Evolutionary conservation across 306 rosid species (phyloP).

Genomic region (Malus domestica): DNA sequence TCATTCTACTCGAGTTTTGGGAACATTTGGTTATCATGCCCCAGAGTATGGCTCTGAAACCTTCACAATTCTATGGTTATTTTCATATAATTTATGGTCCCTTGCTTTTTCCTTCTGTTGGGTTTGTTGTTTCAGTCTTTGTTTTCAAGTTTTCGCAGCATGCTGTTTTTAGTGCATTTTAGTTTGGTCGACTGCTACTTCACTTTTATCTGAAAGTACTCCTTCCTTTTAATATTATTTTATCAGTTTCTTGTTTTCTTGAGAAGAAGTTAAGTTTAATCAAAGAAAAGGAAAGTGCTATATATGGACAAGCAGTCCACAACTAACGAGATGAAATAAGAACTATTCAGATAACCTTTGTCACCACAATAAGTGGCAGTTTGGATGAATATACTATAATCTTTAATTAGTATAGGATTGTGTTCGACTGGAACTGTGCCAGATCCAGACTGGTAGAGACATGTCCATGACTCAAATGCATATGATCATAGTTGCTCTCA

Average conservation of each 20-base stretch:
- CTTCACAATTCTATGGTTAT: not conserved
- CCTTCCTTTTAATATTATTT: too few relatives aligned
- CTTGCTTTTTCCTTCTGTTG: not conserved
- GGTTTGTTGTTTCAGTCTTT: not conserved
- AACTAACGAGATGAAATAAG: too few relatives aligned
- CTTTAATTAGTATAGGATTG: not conserved
- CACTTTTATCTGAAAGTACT: not conserved
- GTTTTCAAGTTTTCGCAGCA: not conserved
- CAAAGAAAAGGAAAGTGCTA: not conserved
- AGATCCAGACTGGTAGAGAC: not conserved
- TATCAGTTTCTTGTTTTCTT: not conserved
- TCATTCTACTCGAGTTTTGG: slow-evolving; percentile 52
- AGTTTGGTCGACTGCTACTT: not conserved
- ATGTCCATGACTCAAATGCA: not conserved
- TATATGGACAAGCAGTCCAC: not conserved
- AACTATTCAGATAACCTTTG: too few relatives aligned
- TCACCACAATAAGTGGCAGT: too few relatives aligned
- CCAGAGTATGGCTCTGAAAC: slow-evolving; percentile 37
- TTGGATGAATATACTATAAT: too few relatives aligned
- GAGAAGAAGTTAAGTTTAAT: not conserved
- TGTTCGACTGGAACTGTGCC: not conserved
- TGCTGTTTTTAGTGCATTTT: not conserved
- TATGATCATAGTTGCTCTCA: too few relatives aligned
- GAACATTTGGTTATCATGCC: slow-evolving; percentile 55
- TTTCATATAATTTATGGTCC: not conserved